Evolutionary conservation across 2,329 filamentous ascomycete species (phyloP).

Genomic region (Hymenoscyphus fructigenus): DNA sequence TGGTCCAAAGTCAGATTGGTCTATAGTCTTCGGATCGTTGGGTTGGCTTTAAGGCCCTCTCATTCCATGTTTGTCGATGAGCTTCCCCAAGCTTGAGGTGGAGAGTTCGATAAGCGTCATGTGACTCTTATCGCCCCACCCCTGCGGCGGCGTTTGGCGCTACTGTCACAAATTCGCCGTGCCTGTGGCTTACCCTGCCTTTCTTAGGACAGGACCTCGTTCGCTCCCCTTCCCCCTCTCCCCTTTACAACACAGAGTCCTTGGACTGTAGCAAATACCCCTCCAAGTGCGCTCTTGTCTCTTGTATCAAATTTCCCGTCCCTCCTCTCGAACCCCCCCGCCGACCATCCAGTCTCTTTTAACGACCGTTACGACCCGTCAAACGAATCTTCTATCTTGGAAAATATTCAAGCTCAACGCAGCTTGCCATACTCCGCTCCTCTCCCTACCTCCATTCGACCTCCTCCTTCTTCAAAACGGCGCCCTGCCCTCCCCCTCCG

Average conservation of each 20-base stretch:
- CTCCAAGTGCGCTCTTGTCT: not conserved
- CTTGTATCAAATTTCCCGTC: slow-evolving; percentile 4
- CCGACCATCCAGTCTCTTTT: slow-evolving; percentile 10
- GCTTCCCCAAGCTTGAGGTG: slow-evolving; percentile 15
- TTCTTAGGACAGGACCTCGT: not conserved
- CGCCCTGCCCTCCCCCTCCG: not conserved
- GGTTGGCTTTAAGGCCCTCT: slow-evolving; percentile 6
- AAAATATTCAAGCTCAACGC: slow-evolving; percentile 10
- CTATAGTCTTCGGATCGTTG: slow-evolving; percentile 3
- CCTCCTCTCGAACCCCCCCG: not conserved
- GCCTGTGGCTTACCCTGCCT: not conserved
- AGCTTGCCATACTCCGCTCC: slow-evolving; percentile 11
- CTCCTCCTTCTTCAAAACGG: not conserved
- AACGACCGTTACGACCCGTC: slow-evolving; percentile 36
- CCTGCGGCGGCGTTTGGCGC: slow-evolving; percentile 5
- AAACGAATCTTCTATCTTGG: slow-evolving; percentile 37
- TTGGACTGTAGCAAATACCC: slow-evolving; percentile 25
- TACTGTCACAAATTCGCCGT: slow-evolving; percentile 7
- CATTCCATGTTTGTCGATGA: slow-evolving; percentile 22
- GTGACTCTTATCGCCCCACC: slow-evolving; percentile 18
- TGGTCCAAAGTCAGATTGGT: not conserved
- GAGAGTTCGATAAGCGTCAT: slow-evolving; percentile 13
- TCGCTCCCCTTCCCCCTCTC: slow-evolving; percentile 5
- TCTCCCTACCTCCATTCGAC: not conserved
- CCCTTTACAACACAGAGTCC: slow-evolving; percentile 13